Evolutionary conservation across 805 yeast genomes (phyloP), one percentile per base, ranked within the genome.

Genomic region (Pichia occidentalis): DNA sequence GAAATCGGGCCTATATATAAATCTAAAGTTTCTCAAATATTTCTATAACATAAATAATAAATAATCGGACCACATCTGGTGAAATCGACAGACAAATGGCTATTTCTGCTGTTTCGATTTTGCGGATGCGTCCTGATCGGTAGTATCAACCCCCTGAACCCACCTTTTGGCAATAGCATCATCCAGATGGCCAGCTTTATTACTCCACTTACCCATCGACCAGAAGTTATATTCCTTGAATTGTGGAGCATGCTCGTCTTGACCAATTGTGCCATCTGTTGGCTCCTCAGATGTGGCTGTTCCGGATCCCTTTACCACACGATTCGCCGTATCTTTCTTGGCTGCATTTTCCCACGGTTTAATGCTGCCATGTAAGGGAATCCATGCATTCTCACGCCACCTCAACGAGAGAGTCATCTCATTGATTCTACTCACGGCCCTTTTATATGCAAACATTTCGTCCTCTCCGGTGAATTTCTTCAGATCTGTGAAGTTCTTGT

Each of bases 381-480:
- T 59, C 86, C 85, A 80, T 39, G 66, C 56, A 14, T 57, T 59
- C 4, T 48, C 37, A 44, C 81, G 67, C 81, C 85, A 80, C 7
- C 44, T 43, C 4, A 34, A 38, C 1, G 61, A 52, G 21, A 52
- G 49, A 1, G 57, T 51, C 65, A 61, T 60, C 22, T 52, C 69
- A 36, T 66, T 65, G 25, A 81, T 66, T 45, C 88, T 60, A 49
- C 80, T 75, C 1, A 80, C 77, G 0, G 88, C 87, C 46, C 88
- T 60, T 44, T 74, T 75, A 50, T 71, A 80, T 3, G 88, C 86
- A 58, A 80, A 80, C 59, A 69, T 70, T 52, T 81, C 88, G 56
- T 80, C 88, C 49, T 81, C 85, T 18, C 88, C 88, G 0, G 86
- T 80, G 49, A 80, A 81, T 8, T 77, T 75, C 9, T 64, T 61